phyloP scores from a whole-genome alignment of 352 stramenopile genomes.

The Pythium insidiosum region DNA sequence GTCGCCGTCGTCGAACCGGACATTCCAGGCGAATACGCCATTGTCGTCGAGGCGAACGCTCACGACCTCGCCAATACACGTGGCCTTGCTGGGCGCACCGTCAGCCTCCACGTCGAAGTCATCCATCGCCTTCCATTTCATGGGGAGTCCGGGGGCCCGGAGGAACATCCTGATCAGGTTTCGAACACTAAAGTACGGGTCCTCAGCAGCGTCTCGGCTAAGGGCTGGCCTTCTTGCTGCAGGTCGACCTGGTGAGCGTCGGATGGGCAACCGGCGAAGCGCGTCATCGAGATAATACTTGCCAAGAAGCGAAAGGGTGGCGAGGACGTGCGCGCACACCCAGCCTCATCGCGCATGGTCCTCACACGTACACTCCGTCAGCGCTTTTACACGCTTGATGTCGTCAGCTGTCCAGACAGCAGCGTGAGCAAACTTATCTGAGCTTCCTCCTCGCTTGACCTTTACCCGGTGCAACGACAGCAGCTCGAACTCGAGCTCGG shows the following conservation, averaged over 20 bases:
- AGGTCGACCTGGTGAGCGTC: background rate
- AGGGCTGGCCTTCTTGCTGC: background rate
- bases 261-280: background rate
- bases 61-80: background rate
- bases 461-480: too few relatives aligned
- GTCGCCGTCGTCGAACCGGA: background rate
- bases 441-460: too few relatives aligned
- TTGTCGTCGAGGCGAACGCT: background rate
- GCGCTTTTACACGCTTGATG: too few relatives aligned
- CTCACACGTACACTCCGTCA: background rate
- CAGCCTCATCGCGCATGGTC: background rate
- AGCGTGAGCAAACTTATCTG: too few relatives aligned
- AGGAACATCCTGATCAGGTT: background rate
- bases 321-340: background rate
- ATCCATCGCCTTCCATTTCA: background rate
- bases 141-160: background rate
- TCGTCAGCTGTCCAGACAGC: too few relatives aligned
- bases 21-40: background rate
- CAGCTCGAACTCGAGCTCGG: too few relatives aligned
- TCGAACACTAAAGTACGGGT: background rate
- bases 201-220: background rate
- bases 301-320: background rate
- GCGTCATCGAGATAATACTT: background rate
- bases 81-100: background rate
- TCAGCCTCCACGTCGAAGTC: background rate